Base-by-base conservation (phyloP, 1,284 basidiomycete genomes). In the Ganoderma multipileum region DNA sequence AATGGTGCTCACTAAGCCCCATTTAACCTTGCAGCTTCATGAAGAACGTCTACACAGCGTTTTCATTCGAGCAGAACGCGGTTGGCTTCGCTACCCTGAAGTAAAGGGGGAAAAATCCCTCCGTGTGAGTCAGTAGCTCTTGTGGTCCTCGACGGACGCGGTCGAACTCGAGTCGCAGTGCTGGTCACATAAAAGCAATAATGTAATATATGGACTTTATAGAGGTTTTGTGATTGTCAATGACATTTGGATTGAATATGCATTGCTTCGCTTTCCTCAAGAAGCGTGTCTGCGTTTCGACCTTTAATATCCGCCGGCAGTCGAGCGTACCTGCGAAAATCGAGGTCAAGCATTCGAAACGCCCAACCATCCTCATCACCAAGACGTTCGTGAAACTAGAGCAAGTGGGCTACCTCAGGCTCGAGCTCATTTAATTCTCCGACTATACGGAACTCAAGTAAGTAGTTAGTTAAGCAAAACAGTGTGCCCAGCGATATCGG, bases 31-130 rank as follows among this genome's bases (percentile, higher is more conserved):
- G 14, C 42, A 66, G 64, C 59, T 66, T 66, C 64, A 66, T 66
- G 64, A 66, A 66, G 47, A 66, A 66, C 58, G 58, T 66, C 44
- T 78, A 77, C 71, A 74, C 71, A 12, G 65, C 61, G 30, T 67
- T 67, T 23, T 67, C 65, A 12, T 64, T 73, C 33, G 66, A 63
- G 20, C 60, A 63, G 52, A 65, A 57, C 28, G 60, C 61, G 3
- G 71, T 72, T 42, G 68, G 69, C 55, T 69, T 74, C 36, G 70
- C 64, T n/a, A 65, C 38, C 16, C 64, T 64, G 28, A 58, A 64
- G 14, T 76, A 65, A 23, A 33, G 54, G 62, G 7, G 74, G 59
- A 23, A 33, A 55, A 23, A 12, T 9, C 18, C 18, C 52, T 3
- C 33, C 33, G 4, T 33, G 28, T 2, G 28, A 23, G 7, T 4